Evolutionary conservation across 1,284 basidiomycete genomes (phyloP).

Genomic region (Naganishia albida): DNA sequence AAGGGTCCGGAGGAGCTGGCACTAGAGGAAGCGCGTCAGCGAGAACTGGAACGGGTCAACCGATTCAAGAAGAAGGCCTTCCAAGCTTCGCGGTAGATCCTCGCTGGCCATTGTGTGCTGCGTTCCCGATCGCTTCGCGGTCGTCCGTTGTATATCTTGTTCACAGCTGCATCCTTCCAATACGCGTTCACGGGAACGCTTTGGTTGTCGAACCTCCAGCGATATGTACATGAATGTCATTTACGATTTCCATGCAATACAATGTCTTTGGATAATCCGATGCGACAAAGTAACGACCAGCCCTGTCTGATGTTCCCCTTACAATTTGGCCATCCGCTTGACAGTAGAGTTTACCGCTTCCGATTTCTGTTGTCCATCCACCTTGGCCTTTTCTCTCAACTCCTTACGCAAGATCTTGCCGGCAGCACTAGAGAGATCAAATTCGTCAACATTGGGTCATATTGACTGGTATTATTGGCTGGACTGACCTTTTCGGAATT

Average conservation of each 20-base stretch:
- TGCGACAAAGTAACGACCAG: no score
- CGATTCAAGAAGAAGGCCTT: slow-evolving; percentile 32
- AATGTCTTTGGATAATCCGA: slow-evolving; percentile 6
- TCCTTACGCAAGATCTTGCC: slow-evolving; percentile 52
- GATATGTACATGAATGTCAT: background rate
- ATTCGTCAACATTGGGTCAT: background rate
- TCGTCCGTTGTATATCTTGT: background rate
- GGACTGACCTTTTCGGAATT: slow-evolving; percentile 54
- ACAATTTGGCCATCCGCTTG: slow-evolving; percentile 26
- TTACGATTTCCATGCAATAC: slow-evolving; percentile 1
- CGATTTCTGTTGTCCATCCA: slow-evolving; percentile 27
- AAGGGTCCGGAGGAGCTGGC: slow-evolving; percentile 26
- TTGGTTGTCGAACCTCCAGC: no score
- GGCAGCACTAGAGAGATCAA: slow-evolving; percentile 37
- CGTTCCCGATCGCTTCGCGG: background rate
- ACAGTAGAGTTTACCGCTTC: slow-evolving; percentile 27
- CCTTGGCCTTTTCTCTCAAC: slow-evolving; percentile 37
- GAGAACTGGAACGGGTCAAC: slow-evolving; percentile 29
- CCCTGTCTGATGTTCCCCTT: background rate
- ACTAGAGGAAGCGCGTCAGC: slow-evolving; percentile 28
- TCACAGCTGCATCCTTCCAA: background rate
- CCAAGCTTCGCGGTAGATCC: slow-evolving; percentile 9
- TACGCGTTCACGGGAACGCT: no score
- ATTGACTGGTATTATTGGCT: no score
- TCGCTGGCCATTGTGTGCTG: background rate